Percentiles rank a stretch among this genome's conserved stretches.
These are phyloP conservation scores for Myriosclerotinia duriaeana DNA, from an alignment of 2,329 filamentous ascomycete species.

Conservation along the genomic window DNA sequence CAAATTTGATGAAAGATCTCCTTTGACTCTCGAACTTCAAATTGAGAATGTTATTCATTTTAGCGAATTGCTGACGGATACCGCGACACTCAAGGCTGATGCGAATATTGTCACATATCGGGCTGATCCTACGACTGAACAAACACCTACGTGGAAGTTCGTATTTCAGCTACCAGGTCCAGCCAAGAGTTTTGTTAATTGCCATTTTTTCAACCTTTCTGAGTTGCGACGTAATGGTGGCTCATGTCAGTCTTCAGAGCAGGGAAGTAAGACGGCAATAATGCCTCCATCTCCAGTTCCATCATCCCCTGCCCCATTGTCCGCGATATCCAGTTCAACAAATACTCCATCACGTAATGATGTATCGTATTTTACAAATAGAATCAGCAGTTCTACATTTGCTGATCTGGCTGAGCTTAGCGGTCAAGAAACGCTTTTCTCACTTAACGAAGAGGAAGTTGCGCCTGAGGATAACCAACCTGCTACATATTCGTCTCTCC, in stretches of 20 bases:
- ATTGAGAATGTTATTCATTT: slow-evolving; percentile 14
- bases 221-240: neutral
- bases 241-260: neutral
- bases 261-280: neutral
- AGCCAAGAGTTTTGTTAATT: slow-evolving; percentile 13
- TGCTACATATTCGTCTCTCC: neutral
- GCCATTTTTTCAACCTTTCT: slow-evolving; percentile 7
- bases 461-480: neutral
- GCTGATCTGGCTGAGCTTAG: slow-evolving; percentile 22
- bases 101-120: slow-evolving; percentile 22
- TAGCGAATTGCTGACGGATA: slow-evolving; percentile 18
- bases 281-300: neutral
- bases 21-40: slow-evolving; percentile 15
- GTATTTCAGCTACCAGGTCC: slow-evolving; percentile 24
- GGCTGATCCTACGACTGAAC: slow-evolving; percentile 1
- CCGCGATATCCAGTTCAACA: neutral
- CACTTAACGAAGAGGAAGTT: slow-evolving; percentile 20
- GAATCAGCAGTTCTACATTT: slow-evolving; percentile 25
- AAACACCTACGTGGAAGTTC: slow-evolving; percentile 24
- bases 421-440: slow-evolving; percentile 21
- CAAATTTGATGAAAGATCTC: slow-evolving; percentile 8
- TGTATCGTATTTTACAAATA: slow-evolving; percentile 2
- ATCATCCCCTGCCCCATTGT: slow-evolving; percentile 4
- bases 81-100: slow-evolving; percentile 1
- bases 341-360: neutral